A percentile compares a stretch with the other conserved stretches of the same genome.
phyloP scores from a whole-genome alignment of 1,139 yeast genomes.

The Debaryomyces singareniensis region DNA sequence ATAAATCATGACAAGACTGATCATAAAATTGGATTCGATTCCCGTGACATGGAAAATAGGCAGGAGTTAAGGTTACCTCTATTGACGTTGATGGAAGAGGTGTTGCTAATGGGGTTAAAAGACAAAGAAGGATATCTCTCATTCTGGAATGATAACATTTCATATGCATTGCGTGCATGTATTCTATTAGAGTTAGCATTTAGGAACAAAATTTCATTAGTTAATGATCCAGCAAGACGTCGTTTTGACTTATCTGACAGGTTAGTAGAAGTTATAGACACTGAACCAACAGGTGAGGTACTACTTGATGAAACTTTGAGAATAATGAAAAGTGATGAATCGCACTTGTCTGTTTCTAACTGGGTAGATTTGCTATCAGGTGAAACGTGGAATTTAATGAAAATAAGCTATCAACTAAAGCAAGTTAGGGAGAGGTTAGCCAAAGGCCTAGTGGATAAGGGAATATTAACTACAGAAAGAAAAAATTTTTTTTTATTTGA shows the following conservation, averaged over 20 bases:
- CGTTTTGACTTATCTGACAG: conserved; percentile 86
- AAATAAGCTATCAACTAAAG: conserved; percentile 89
- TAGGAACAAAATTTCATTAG: conserved; percentile 81
- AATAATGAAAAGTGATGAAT: conserved; percentile 80
- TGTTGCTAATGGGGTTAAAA: conserved; percentile 82
- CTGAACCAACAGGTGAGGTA: conserved; percentile 89
- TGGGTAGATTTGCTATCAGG: conserved; percentile 96
- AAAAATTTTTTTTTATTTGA: conserved; percentile 91
- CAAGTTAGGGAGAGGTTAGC: conserved; percentile 96
- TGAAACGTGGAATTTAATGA: conserved; percentile 96
- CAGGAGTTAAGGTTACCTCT: conserved; percentile 52
- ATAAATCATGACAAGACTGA: conserved; percentile 11
- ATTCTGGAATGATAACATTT: conserved; percentile 96
- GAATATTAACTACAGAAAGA: conserved; percentile 92
- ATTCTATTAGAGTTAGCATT: conserved; percentile 87
- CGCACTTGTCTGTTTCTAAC: conserved; percentile 71
- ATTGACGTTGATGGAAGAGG: conserved; percentile 94
- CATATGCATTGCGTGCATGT: conserved; percentile 94
- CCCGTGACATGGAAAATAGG: conserved; percentile 53
- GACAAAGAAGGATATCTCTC: conserved; percentile 95
- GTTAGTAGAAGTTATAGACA: conserved; percentile 78
- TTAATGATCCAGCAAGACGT: conserved; percentile 90
- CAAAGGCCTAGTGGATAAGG: conserved; percentile 95
- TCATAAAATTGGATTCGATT: conserved; percentile 80
- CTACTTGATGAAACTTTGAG: conserved; percentile 88